Base-by-base conservation (phyloP, 2,329 filamentous ascomycete genomes). In the Cytospora paraplurivora region DNA sequence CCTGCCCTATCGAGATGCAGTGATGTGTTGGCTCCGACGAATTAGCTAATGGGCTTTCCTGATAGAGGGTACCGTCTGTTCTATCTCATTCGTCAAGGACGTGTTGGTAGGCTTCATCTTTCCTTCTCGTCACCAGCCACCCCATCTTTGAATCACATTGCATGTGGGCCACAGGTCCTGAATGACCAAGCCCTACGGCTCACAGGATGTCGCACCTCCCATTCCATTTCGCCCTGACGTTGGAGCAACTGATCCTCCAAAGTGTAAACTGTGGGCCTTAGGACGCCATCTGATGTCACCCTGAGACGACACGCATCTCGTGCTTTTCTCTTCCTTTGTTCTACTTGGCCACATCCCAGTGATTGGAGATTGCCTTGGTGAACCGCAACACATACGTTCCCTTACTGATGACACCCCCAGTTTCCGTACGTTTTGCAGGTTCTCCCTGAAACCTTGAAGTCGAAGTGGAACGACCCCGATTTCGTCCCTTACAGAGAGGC, bases 11-110 rank as follows among this genome's bases (percentile, higher is more conserved):
- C 66, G 67, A 63, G 69, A 56, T 64, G 59, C 66, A 59, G 58
- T 64, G 62, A 59, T 72, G 72, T 71, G 72, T 76, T 72, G 71
- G 71, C 72, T 72, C 68, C 68, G 68, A 68, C 67, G 72, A 74
- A 72, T 73, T 76, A 73, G 76, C 77, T 80, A 76, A 79, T 76
- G 69, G 54, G 62, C 65, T 72, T 70, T 52, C 56, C 63, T 61
- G 68, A 66, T 70, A 93, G 90, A 93, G 82, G 90, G 91, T 67
- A 93, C 91, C 56, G 87, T 93, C 67, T 93, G 90, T 75, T 89
- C 89, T 70, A 92, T 93, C 74, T 91, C 88, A 70, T 93, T 93
- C 76, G 91, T 93, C 76, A 91, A 91, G 78, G 88, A 93, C 75
- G 86, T 91, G 68, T 80, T 93, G 79, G 91, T 93, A 86, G 85